Evolutionary conservation across 164 flowering plant genomes (phyloP).

Genomic region (Vitis rupestris): DNA sequence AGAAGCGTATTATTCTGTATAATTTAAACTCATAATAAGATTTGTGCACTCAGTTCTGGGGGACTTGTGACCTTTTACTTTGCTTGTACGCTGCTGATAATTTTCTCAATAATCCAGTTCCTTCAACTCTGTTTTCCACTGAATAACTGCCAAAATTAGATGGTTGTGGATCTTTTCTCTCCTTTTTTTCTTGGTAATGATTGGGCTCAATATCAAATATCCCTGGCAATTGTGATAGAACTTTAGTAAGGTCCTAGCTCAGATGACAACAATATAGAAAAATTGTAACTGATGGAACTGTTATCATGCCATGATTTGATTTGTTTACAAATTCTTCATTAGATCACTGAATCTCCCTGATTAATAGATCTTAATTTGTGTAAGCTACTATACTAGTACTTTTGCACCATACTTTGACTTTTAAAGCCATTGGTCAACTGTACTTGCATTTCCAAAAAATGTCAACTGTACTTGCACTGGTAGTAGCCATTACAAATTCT

Average conservation of each 20-base stretch:
- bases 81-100: not conserved
- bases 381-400: not conserved
- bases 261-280: not conserved
- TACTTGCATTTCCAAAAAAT: conserved; percentile 1
- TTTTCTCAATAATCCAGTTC: not conserved
- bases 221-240: no score
- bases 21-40: not conserved
- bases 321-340: not conserved
- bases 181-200: no score
- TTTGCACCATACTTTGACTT: not conserved
- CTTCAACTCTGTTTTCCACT: no score
- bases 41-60: no score
- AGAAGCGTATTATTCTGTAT: not conserved
- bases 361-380: not conserved
- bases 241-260: not conserved
- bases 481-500: not conserved
- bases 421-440: conserved; percentile 2
- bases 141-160: no score
- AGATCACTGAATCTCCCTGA: not conserved
- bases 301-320: not conserved
- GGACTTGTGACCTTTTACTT: no score
- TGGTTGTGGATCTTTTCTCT: no score
- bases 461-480: conserved; percentile 14
- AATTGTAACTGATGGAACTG: not conserved
- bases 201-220: no score